Percentiles rank a stretch among this genome's conserved stretches.
Evolutionary conservation across 2,329 filamentous ascomycete genomes (phyloP).

Genomic region (Apiospora pterosperma): DNA sequence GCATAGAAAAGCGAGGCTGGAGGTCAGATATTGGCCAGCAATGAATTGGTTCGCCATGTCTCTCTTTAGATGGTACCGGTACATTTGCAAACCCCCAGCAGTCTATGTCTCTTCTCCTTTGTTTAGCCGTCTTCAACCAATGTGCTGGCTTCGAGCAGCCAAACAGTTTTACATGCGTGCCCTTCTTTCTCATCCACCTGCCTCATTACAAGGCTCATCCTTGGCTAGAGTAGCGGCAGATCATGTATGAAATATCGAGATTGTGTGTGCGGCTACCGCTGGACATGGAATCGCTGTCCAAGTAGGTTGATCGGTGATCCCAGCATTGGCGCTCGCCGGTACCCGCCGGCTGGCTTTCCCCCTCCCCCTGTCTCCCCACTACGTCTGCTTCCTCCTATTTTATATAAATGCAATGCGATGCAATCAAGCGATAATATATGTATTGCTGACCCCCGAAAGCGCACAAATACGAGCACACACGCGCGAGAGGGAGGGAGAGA

Average conservation of each 20-base stretch:
- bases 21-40: background rate
- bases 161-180: background rate
- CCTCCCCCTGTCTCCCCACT: background rate
- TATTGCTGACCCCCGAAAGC: background rate
- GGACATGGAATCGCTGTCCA: background rate
- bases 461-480: background rate
- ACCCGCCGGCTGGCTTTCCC: background rate
- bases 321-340: no score
- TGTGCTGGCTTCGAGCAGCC: background rate
- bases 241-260: background rate
- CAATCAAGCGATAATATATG: background rate
- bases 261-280: background rate
- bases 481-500: no score
- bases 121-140: background rate
- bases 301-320: no score
- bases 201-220: background rate
- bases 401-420: background rate
- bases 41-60: background rate
- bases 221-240: background rate
- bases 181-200: background rate
- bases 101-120: background rate
- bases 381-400: background rate
- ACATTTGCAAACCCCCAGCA: background rate
- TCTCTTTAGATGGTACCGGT: background rate
- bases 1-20: constrained; percentile 1